Evolutionary conservation across 371 early-diverging fungal species (phyloP).

Genomic region (Mucor plumbeus): DNA sequence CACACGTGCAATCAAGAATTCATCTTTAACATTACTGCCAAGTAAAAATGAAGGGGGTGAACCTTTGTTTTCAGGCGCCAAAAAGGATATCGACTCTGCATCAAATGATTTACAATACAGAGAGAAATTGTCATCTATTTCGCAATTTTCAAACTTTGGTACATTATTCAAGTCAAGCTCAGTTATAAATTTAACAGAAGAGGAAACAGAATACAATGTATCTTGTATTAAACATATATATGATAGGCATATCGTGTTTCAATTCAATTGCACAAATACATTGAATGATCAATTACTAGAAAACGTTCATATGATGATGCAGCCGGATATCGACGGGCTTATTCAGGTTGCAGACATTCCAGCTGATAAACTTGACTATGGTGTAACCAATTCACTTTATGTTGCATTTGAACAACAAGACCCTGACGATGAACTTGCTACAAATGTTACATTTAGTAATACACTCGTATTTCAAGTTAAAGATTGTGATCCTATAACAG

Average conservation of each 20-base stretch:
- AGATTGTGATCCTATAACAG: slow-evolving; percentile 93
- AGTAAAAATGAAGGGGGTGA: slow-evolving; percentile 55
- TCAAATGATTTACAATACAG: neutral
- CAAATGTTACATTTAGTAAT: slow-evolving; percentile 77
- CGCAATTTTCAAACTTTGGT: slow-evolving; percentile 85
- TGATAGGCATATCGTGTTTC: slow-evolving; percentile 89
- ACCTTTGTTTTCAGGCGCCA: slow-evolving; percentile 71
- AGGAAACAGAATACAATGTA: slow-evolving; percentile 96
- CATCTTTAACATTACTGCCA: neutral
- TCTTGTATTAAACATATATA: slow-evolving; percentile 92
- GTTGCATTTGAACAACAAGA: slow-evolving; percentile 75
- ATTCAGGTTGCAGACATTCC: slow-evolving; percentile 66
- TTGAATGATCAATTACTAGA: slow-evolving; percentile 91
- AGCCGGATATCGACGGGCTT: slow-evolving; percentile 69
- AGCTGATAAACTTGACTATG: slow-evolving; percentile 73
- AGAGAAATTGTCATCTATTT: slow-evolving; percentile 68
- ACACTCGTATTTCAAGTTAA: slow-evolving; percentile 88
- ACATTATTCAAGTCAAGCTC: slow-evolving; percentile 82
- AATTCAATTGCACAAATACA: slow-evolving; percentile 95
- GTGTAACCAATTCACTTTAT: slow-evolving; percentile 81
- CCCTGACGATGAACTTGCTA: slow-evolving; percentile 58
- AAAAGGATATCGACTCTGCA: slow-evolving; percentile 1
- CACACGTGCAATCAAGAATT: slow-evolving; percentile 8
- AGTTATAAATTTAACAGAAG: slow-evolving; percentile 85
- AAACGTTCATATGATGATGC: slow-evolving; percentile 88